Conservation (phyloP, 345 rosid genomes). For the thale cress (Arabidopsis thaliana) region DNA sequence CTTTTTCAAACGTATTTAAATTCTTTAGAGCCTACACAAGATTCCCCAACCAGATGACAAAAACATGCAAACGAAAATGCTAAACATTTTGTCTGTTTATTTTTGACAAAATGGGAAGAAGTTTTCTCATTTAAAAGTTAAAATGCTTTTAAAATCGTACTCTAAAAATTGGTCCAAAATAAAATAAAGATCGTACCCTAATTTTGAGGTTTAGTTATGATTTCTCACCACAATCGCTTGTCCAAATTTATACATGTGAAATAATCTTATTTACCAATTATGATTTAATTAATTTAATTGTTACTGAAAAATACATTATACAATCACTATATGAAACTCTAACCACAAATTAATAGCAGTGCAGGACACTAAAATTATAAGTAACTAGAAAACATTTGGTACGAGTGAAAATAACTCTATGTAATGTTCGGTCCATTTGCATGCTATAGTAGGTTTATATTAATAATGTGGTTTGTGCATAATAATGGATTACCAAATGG, state of each 20-base stretch:
- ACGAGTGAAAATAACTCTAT: not conserved
- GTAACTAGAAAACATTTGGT: conserved; percentile 6
- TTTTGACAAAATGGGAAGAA: not conserved
- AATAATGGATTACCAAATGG: conserved; percentile 40
- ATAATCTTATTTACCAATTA: not conserved
- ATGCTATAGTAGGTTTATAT: not conserved
- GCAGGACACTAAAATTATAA: not conserved
- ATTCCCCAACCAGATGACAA: conserved; percentile 7
- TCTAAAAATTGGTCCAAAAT: not conserved
- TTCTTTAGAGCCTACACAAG: not conserved
- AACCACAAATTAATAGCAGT: not conserved
- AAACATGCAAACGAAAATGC: conserved; percentile 5
- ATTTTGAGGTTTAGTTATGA: not conserved
- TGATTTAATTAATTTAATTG: not conserved
- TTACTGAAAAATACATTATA: not conserved
- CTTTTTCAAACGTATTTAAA: too few relatives aligned
- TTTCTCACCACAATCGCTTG: not conserved
- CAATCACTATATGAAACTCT: not conserved
- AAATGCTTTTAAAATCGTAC: not conserved
- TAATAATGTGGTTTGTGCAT: conserved; percentile 16
- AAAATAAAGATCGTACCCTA: not conserved
- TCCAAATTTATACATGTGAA: not conserved
- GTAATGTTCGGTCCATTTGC: conserved; percentile 16
- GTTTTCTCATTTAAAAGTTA: not conserved
- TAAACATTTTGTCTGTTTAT: not conserved